A percentile compares a stretch with the other conserved stretches of the same genome.
phyloP scores from a whole-genome alignment of 2,329 filamentous ascomycete species.

The Fusarium bulbicola region DNA sequence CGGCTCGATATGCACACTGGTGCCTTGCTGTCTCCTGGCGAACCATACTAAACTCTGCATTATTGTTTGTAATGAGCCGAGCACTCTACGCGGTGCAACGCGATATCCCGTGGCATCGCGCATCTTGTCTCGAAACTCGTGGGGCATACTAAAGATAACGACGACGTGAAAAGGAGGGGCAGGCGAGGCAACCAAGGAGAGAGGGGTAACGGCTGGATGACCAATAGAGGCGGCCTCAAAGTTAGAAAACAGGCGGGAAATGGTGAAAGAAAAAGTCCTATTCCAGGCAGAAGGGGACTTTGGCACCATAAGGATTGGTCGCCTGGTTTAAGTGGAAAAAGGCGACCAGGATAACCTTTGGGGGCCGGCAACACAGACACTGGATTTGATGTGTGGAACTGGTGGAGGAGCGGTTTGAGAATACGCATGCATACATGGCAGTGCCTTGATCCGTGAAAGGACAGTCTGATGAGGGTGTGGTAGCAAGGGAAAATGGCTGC shows the following conservation, averaged over 20 bases:
- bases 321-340: constrained; percentile 24
- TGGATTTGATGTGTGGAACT: constrained; percentile 16
- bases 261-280: constrained; percentile 24
- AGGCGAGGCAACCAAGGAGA: constrained; percentile 25
- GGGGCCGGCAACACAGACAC: constrained; percentile 6
- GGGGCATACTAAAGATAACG: constrained; percentile 15
- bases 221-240: constrained; percentile 21
- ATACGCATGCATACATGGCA: constrained; percentile 17
- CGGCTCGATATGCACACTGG: background rate
- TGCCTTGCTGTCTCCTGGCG: constrained; percentile 20
- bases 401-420: constrained; percentile 25
- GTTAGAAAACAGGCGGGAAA: constrained; percentile 19
- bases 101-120: constrained; percentile 34
- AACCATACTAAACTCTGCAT: background rate
- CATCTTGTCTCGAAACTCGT: constrained; percentile 12
- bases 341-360: constrained; percentile 17
- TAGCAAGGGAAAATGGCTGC: constrained; percentile 8
- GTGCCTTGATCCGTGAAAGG: constrained; percentile 16
- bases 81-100: constrained; percentile 23
- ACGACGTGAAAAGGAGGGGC: constrained; percentile 20
- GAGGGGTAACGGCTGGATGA: constrained; percentile 16
- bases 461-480: constrained; percentile 11
- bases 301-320: constrained; percentile 25
- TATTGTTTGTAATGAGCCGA: background rate
- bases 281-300: constrained; percentile 35